Evolutionary conservation across 345 rosid genomes (phyloP).

Genomic region (Crucihimalaya himalaica): DNA sequence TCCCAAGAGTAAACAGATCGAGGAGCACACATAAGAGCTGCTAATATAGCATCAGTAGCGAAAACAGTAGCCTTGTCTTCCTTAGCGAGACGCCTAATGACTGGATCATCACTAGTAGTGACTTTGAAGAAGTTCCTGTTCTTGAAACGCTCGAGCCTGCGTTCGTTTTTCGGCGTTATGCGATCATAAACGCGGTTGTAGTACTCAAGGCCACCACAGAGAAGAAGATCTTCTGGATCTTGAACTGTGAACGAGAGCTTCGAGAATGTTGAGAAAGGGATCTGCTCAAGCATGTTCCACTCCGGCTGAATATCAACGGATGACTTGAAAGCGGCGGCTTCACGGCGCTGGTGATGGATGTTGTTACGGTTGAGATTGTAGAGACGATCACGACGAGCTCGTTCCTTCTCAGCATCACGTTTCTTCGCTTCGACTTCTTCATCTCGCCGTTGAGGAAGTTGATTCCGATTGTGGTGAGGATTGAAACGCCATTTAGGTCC

Average conservation of each 20-base stretch:
- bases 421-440: slow-evolving; percentile 87
- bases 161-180: slow-evolving; percentile 78
- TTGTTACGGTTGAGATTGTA: slow-evolving; percentile 66
- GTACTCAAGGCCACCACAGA: slow-evolving; percentile 76
- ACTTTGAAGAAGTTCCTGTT: slow-evolving; percentile 91
- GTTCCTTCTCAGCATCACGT: slow-evolving; percentile 87
- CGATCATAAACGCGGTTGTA: slow-evolving; percentile 74
- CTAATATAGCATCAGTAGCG: slow-evolving; percentile 80
- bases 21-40: slow-evolving; percentile 88
- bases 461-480: slow-evolving; percentile 59
- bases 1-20: slow-evolving; percentile 98
- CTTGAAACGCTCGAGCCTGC: slow-evolving; percentile 84
- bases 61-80: slow-evolving; percentile 96
- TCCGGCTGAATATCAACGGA: slow-evolving; percentile 93
- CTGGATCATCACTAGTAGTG: slow-evolving; percentile 90
- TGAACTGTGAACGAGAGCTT: slow-evolving; percentile 70
- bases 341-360: slow-evolving; percentile 67
- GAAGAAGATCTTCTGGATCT: slow-evolving; percentile 79
- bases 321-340: slow-evolving; percentile 74
- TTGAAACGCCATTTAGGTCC: slow-evolving; percentile 86
- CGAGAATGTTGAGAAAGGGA: slow-evolving; percentile 82
- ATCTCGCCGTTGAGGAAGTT: slow-evolving; percentile 86
- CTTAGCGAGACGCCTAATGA: slow-evolving; percentile 78
- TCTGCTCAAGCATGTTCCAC: slow-evolving; percentile 95
- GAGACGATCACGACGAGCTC: slow-evolving; percentile 80